Evolutionary conservation across 2,329 filamentous ascomycete genomes (phyloP).

Genomic region (Eurotiales sp.): DNA sequence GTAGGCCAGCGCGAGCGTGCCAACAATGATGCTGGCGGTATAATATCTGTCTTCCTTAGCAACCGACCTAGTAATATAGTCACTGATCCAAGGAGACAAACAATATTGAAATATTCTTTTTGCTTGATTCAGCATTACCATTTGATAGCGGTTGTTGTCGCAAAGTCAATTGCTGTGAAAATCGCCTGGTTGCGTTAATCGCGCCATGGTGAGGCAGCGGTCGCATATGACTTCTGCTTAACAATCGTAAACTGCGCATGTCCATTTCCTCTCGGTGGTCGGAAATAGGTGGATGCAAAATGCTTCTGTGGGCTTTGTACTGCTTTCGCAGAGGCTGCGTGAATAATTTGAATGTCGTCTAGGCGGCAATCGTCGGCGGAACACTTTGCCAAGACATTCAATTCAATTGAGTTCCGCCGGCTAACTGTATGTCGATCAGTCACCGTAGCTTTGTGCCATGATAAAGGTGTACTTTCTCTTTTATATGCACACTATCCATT

Average conservation of each 20-base stretch:
- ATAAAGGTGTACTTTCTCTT: too few species aligned
- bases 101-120: constrained; percentile 56
- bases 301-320: neutral
- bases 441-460: too few species aligned
- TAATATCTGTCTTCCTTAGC: constrained; percentile 51
- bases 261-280: neutral
- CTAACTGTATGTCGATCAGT: too few species aligned
- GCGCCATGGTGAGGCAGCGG: constrained; percentile 19
- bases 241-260: constrained; percentile 2
- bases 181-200: constrained; percentile 23
- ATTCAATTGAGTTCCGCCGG: neutral
- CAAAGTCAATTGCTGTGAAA: constrained; percentile 29
- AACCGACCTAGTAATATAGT: neutral
- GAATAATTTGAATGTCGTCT: neutral
- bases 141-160: constrained; percentile 29
- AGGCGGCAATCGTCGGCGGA: neutral
- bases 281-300: neutral
- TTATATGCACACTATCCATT: too few species aligned
- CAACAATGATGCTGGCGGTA: constrained; percentile 59
- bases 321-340: neutral
- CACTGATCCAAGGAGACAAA: constrained; percentile 29
- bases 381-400: neutral
- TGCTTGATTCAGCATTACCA: constrained; percentile 31
- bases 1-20: constrained; percentile 61
- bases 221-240: constrained; percentile 4